phyloP scores from a whole-genome alignment of 345 rosid species.

The Eucalyptus shirleyi region DNA sequence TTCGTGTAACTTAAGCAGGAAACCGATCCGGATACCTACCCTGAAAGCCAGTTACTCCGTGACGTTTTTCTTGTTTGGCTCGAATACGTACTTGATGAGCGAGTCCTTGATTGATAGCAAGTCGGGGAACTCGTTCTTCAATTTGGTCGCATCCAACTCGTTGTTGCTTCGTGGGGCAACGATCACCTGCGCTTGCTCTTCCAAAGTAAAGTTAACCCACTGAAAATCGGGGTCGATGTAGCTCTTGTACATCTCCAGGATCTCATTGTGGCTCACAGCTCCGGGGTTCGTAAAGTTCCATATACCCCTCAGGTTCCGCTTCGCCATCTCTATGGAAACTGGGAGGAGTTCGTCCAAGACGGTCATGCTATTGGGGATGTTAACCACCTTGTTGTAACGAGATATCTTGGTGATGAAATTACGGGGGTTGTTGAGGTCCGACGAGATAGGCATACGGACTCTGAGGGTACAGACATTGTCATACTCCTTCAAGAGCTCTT shows the following conservation, averaged over 20 bases:
- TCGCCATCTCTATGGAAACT: constrained; percentile 86
- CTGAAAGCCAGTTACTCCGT: neutral
- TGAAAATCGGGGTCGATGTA: constrained; percentile 57
- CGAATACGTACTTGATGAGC: constrained; percentile 60
- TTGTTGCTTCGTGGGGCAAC: constrained; percentile 90
- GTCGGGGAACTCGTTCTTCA: constrained; percentile 84
- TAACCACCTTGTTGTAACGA: constrained; percentile 82
- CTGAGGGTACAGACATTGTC: constrained; percentile 89
- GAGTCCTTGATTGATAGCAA: constrained; percentile 77
- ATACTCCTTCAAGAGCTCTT: constrained; percentile 75
- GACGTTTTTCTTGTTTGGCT: constrained; percentile 58
- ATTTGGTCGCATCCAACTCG: constrained; percentile 74
- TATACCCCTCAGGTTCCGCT: constrained; percentile 67
- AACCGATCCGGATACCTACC: neutral
- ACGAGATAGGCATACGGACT: constrained; percentile 93
- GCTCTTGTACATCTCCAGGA: constrained; percentile 86
- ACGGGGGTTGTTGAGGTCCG: constrained; percentile 79
- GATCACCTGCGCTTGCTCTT: constrained; percentile 89
- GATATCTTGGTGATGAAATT: constrained; percentile 91
- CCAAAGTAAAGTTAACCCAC: constrained; percentile 67
- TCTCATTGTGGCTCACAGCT: constrained; percentile 84
- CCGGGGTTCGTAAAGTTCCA: constrained; percentile 98
- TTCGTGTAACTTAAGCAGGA: neutral
- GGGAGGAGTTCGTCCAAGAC: constrained; percentile 78
- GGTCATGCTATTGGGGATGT: constrained; percentile 94